Conservation (phyloP, 164 flowering plant genomes). For the Tinospora cordifolia region DNA sequence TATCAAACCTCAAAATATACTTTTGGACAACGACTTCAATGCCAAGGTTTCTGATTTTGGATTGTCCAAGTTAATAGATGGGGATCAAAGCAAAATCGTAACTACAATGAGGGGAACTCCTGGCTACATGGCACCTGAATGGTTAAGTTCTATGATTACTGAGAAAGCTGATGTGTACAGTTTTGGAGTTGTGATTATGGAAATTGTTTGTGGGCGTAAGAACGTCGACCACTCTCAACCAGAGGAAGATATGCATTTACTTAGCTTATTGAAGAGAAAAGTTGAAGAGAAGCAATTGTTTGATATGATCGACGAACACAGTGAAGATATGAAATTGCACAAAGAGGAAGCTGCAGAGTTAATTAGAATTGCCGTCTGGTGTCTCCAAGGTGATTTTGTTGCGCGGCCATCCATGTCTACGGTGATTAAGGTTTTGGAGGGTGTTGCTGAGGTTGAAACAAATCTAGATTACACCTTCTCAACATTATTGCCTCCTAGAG, state of each 20-base stretch:
- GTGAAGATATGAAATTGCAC: slow-evolving; percentile 4
- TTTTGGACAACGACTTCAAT: slow-evolving; percentile 15
- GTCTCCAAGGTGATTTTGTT: slow-evolving; percentile 14
- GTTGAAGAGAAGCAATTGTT: slow-evolving; percentile 9
- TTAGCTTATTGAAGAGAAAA: slow-evolving; percentile 10
- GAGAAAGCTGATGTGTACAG: slow-evolving; percentile 28
- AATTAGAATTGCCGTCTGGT: slow-evolving; percentile 19
- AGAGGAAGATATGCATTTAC: slow-evolving; percentile 4
- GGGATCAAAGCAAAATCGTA: slow-evolving; percentile 22
- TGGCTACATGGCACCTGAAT: neutral
- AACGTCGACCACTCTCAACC: slow-evolving; percentile 16
- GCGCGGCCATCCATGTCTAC: slow-evolving; percentile 20
- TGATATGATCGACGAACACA: slow-evolving; percentile 7
- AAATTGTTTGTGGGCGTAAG: slow-evolving; percentile 22
- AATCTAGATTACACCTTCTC: neutral
- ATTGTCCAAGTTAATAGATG: slow-evolving; percentile 6
- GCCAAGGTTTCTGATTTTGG: slow-evolving; percentile 28
- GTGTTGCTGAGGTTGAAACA: slow-evolving; percentile 9
- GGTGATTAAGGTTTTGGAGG: slow-evolving; percentile 25
- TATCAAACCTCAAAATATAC: slow-evolving; percentile 20
- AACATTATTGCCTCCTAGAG: neutral
- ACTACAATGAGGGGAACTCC: slow-evolving; percentile 5
- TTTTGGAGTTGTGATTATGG: slow-evolving; percentile 23
- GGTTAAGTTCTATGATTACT: slow-evolving; percentile 10
- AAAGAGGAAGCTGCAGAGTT: slow-evolving; percentile 17